Evolutionary conservation across 139 green algal species (phyloP), one percentile per base, ranked within the genome.

Genomic region (Micromonas commoda): DNA sequence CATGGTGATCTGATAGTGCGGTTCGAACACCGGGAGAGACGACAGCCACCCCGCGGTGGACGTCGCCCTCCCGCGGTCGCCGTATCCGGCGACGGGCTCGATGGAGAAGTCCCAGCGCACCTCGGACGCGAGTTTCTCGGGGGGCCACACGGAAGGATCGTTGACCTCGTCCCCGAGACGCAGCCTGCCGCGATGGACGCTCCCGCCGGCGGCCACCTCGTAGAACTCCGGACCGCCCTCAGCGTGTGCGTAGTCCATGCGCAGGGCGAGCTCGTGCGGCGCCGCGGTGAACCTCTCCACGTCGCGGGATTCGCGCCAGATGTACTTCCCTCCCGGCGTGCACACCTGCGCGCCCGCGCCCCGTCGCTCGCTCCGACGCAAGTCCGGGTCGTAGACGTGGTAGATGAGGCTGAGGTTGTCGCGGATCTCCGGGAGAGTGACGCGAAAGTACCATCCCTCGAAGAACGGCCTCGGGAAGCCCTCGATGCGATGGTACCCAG

Each of bases 1-100:
- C 91, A 98, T 96, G 29, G 95, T 71, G 26, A 98, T 86, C 89
- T 97, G 93, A 92, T 93, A 99, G 84, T 98, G 94, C 31, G 95
- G 95, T 81, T 99, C 94, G 85, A 99, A 98, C 23, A 97, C 88
- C 21, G 88, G 88, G 29, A 99, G 81, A 33, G 91, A 84, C 3
- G 92, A 92, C 72, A 98, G 80, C 93, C 94, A 97, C 24, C 94
- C 93, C 0, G 94, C 94, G 24, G 94, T 34, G n/a, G 9, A 39
- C 63, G 63, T 70, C 31, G 26, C 26, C 3, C 38, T 51, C 29
- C 9, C 45, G 45, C 45, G 45, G 45, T 16, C 45, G 45, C 45
- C 45, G 45, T 57, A 57, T 57, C 94, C 94, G 33, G 82, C 77
- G 21, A 88, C 64, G 19, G 88, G 86, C 5, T 63, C 54, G 35